These are phyloP conservation scores for Hypoxylon sp. DNA, from an alignment of 2,329 filamentous ascomycete species.

Conservation along the genomic window DNA sequence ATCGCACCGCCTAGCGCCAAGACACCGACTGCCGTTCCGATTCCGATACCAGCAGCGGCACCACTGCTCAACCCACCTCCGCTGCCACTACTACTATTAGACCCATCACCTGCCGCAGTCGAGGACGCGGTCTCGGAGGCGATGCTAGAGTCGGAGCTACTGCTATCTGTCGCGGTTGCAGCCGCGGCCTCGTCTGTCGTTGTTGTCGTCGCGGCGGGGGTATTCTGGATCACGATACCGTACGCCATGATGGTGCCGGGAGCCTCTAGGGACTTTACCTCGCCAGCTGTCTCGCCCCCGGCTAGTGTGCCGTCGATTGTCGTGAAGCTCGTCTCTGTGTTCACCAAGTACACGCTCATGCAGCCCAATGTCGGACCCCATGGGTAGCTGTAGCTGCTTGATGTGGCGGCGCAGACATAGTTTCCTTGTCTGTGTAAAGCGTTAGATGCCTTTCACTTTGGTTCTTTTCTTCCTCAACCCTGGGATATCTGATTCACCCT, in stretches of 20 bases:
- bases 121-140: slow-evolving; percentile 19
- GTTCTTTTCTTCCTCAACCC: not conserved
- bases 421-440: slow-evolving; percentile 18
- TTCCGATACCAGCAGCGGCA: slow-evolving; percentile 21
- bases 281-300: slow-evolving; percentile 22
- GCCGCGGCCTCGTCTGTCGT: not conserved
- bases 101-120: not conserved
- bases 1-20: slow-evolving; percentile 13
- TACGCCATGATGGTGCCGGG: slow-evolving; percentile 34
- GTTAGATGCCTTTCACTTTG: slow-evolving; percentile 11
- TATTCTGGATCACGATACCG: slow-evolving; percentile 24
- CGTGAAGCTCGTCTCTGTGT: slow-evolving; percentile 25
- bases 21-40: slow-evolving; percentile 13
- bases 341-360: slow-evolving; percentile 24
- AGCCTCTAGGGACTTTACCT: slow-evolving; percentile 5
- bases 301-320: slow-evolving; percentile 25
- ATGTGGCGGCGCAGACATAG: slow-evolving; percentile 28
- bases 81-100: not conserved
- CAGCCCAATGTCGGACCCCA: slow-evolving; percentile 31
- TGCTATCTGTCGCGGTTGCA: not conserved
- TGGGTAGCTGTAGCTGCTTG: slow-evolving; percentile 29
- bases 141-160: not conserved
- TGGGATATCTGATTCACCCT: not conserved
- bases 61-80: slow-evolving; percentile 15
- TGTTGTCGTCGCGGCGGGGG: slow-evolving; percentile 1